Evolutionary conservation across 768 basidiomycete genomes (phyloP).

Genomic region (Clathrus columnatus): DNA sequence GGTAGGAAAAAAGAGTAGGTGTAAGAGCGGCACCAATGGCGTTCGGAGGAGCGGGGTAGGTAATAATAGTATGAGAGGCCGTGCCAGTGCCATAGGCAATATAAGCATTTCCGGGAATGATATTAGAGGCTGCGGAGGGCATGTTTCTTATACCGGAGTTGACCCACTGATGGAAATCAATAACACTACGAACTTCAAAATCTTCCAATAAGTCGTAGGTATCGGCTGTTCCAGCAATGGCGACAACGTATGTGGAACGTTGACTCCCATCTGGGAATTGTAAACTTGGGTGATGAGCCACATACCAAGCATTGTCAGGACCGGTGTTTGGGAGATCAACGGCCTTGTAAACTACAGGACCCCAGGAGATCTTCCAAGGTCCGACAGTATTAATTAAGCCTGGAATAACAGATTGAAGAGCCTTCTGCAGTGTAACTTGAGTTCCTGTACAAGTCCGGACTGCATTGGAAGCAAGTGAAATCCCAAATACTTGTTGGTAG

Average conservation of each 20-base stretch:
- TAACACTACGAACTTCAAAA: constrained; percentile 3
- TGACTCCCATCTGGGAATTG: not conserved
- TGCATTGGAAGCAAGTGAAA: not conserved
- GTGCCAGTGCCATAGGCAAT: constrained; percentile 7
- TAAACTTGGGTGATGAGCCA: not conserved
- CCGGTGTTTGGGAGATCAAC: not conserved
- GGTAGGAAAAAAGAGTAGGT: not conserved
- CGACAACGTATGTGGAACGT: constrained; percentile 6
- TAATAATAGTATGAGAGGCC: not conserved
- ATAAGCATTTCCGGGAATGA: not conserved
- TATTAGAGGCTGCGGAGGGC: not conserved
- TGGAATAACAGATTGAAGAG: not conserved
- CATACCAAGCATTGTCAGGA: constrained; percentile 8
- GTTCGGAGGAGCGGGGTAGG: not conserved
- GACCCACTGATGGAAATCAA: not conserved
- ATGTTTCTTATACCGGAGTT: not conserved
- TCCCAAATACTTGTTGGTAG: constrained; percentile 4
- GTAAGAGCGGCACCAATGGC: not conserved
- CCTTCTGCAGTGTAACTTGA: not conserved
- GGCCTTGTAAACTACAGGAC: constrained; percentile 5
- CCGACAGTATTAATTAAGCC: not conserved
- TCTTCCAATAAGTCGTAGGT: not conserved
- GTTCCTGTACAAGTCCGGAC: not conserved
- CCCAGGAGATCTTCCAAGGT: not conserved
- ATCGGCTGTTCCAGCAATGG: constrained; percentile 3